Percentiles rank a stretch among this genome's conserved stretches.
phyloP scores from a whole-genome alignment of 805 yeast species.

The Schwanniomyces vanrijiae region DNA sequence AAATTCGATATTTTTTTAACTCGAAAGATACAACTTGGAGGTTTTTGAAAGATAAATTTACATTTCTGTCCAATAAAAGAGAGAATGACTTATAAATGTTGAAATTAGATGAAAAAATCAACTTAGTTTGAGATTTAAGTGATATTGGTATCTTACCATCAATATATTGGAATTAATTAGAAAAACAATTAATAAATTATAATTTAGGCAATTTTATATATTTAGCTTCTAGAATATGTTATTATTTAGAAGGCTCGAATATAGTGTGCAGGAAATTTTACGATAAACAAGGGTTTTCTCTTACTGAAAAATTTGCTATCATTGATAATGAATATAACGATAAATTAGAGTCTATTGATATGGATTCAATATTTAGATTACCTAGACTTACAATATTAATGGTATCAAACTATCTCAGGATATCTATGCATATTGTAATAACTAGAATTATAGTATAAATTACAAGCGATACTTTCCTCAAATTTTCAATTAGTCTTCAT shows the following conservation, averaged over 20 bases:
- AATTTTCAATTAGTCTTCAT: background rate
- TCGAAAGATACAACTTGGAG: slow-evolving; percentile 47
- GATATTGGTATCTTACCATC: slow-evolving; percentile 59
- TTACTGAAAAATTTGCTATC: slow-evolving; percentile 31
- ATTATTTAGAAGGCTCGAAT: slow-evolving; percentile 58
- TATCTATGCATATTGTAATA: slow-evolving; percentile 4
- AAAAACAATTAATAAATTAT: slow-evolving; percentile 49
- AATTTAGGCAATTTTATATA: slow-evolving; percentile 48
- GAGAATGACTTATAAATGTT: slow-evolving; percentile 42
- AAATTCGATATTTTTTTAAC: slow-evolving; percentile 37
- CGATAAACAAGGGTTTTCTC: slow-evolving; percentile 50
- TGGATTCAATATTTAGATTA: slow-evolving; percentile 19
- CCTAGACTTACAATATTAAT: slow-evolving; percentile 6
- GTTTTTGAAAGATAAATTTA: slow-evolving; percentile 51
- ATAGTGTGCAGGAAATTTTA: slow-evolving; percentile 53
- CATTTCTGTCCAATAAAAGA: slow-evolving; percentile 45
- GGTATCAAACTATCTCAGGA: slow-evolving; percentile 1
- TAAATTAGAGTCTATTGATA: slow-evolving; percentile 12
- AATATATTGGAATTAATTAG: slow-evolving; percentile 61
- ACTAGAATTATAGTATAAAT: slow-evolving; percentile 1
- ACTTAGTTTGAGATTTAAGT: slow-evolving; percentile 54
- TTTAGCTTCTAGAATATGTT: slow-evolving; percentile 22
- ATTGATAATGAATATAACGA: slow-evolving; percentile 15
- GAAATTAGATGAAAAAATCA: slow-evolving; percentile 24
- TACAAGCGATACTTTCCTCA: background rate